phyloP scores from a whole-genome alignment of 2,329 filamentous ascomycete species.

The Cordyceps fumosorosea region DNA sequence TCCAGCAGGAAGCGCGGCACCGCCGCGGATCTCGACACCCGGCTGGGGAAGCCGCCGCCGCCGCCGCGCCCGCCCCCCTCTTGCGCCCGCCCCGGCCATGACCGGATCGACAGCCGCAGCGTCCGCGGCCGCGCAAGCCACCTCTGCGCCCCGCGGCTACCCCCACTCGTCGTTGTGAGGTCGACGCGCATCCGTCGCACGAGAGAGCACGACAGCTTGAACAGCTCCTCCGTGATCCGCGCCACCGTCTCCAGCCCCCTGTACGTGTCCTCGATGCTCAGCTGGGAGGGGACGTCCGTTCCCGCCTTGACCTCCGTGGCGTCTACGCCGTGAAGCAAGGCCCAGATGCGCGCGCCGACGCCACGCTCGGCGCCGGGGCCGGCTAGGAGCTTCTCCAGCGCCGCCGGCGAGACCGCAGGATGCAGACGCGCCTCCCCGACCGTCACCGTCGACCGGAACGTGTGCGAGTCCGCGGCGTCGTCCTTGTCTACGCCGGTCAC shows the following conservation, averaged over 20 bases:
- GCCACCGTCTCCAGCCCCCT: constrained; percentile 58
- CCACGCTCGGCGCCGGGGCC: constrained; percentile 65
- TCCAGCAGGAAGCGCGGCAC: constrained; percentile 70
- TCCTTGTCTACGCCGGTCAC: constrained; percentile 31
- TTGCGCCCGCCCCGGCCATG: constrained; percentile 42
- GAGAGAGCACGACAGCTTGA: constrained; percentile 61
- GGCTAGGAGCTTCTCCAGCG: constrained; percentile 62
- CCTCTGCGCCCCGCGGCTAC: constrained; percentile 22
- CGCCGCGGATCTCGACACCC: constrained; percentile 68
- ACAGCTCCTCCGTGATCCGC: constrained; percentile 61
- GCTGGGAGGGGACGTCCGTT: constrained; percentile 70
- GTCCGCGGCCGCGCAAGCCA: constrained; percentile 83
- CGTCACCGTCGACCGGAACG: constrained; percentile 43
- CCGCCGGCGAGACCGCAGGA: constrained; percentile 54
- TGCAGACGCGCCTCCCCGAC: constrained; percentile 59
- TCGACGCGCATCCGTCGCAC: constrained; percentile 74
- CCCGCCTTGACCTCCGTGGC: constrained; percentile 64
- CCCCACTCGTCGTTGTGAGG: constrained; percentile 36
- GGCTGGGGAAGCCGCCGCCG: constrained; percentile 46
- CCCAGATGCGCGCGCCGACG: constrained; percentile 68
- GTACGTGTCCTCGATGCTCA: constrained; percentile 94
- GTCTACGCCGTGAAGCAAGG: constrained; percentile 75
- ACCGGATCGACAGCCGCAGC: constrained; percentile 71
- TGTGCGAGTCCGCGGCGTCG: constrained; percentile 27
- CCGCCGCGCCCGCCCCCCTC: too few species aligned